Base-by-base conservation (phyloP, 2,329 filamentous ascomycete genomes). In the Aspergillus sp. region DNA sequence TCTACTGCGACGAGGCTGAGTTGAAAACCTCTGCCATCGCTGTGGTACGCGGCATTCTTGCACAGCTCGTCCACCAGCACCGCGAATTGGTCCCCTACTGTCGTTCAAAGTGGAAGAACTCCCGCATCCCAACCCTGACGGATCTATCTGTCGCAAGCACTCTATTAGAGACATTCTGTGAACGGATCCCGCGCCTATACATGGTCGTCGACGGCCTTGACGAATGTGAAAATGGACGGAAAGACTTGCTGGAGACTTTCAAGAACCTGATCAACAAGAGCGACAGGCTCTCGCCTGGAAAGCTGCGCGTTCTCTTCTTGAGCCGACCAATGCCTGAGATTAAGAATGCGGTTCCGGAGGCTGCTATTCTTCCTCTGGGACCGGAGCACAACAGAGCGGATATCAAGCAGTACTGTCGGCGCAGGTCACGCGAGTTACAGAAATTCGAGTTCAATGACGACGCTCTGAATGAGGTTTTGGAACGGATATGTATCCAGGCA, bases 151-250 rank as follows among this genome's bases (percentile, higher is more conserved):
- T 52, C 6, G 51, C 46, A 3, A 15, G 41, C 34, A 30, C 34
- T 6, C 58, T 62, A 2, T 49, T 62, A 25, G 54, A 59, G 13
- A 55, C 57, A 0, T 62, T 59, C n/a, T 59, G 50, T 30, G 43
- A 59, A 15, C 13, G 60, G 2, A 47, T 62, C 8, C 30, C 60
- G 13, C 60, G 13, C n/a, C 22, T 51, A 6, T 51, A 59, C 15
- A 53, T 62, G 11, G 9, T 62, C 4, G 52, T 62, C 8, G 60
- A 62, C 19, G 56, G 60, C 3, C 51, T 62, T 15, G 60, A 62
- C 25, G 60, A 62, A 50, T 59, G 56, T 7, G 56, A 47, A 19
- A 23, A 55, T 7, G 50, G 22, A n/a, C 51, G 34, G 45, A 54
- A 55, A 22, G 60, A 59, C 6, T 17, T 59, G 9, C 51, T 59